These are phyloP conservation scores for Neurospora sp. DNA, from an alignment of 2,329 filamentous ascomycete species.

Conservation along the genomic window DNA sequence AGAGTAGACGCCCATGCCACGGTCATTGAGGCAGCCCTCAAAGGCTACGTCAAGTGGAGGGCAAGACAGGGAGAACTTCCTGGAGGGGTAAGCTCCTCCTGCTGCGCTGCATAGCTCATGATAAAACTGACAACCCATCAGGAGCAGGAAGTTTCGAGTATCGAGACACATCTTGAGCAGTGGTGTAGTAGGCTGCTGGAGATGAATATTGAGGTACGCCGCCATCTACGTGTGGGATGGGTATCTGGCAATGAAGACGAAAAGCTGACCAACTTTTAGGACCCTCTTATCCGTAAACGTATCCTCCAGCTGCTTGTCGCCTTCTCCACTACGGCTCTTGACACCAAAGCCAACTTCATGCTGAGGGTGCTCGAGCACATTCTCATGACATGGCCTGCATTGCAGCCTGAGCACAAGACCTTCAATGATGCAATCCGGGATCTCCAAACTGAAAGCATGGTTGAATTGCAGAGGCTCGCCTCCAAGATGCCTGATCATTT, in stretches of 20 bases:
- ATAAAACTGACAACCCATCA: slow-evolving; percentile 12
- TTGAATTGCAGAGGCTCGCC: slow-evolving; percentile 81
- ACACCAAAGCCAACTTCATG: slow-evolving; percentile 71
- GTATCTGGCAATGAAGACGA: neutral
- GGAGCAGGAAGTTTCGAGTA: slow-evolving; percentile 41
- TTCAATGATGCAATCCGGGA: slow-evolving; percentile 89
- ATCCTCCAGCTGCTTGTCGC: slow-evolving; percentile 74
- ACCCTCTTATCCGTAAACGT: slow-evolving; percentile 75
- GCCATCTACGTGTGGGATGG: neutral
- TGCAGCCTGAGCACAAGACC: slow-evolving; percentile 57
- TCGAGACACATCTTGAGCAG: slow-evolving; percentile 55
- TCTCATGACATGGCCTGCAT: slow-evolving; percentile 67
- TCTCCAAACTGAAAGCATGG: slow-evolving; percentile 72
- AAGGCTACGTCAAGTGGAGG: slow-evolving; percentile 78
- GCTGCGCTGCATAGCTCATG: neutral
- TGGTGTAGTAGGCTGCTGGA: slow-evolving; percentile 66
- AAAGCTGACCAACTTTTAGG: slow-evolving; percentile 30
- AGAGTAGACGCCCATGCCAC: slow-evolving; percentile 82
- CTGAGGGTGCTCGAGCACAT: slow-evolving; percentile 87
- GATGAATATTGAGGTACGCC: slow-evolving; percentile 53
- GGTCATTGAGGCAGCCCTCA: slow-evolving; percentile 78
- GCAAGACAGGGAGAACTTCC: slow-evolving; percentile 12
- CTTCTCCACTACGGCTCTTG: slow-evolving; percentile 71
- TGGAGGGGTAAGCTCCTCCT: slow-evolving; percentile 18
- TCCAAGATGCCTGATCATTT: slow-evolving; percentile 88